phyloP scores from a whole-genome alignment of 805 yeast species.

The Spathaspora passalidarum region DNA sequence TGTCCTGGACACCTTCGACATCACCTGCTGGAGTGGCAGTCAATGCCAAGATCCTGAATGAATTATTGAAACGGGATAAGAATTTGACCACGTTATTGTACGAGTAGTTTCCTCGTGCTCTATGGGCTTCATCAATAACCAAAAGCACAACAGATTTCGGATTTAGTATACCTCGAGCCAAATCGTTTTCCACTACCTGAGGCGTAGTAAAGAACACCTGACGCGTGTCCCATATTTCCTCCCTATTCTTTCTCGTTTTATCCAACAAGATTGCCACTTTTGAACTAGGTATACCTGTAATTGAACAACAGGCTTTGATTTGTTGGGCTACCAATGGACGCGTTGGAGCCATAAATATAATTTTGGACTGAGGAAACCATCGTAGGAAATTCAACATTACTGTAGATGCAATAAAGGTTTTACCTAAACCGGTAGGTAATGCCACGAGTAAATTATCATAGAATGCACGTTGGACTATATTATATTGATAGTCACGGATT shows the following conservation, averaged over 20 bases:
- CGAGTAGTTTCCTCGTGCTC: constrained; percentile 88
- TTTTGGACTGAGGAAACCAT: constrained; percentile 79
- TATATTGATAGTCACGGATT: constrained; percentile 83
- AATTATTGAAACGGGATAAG: constrained; percentile 48
- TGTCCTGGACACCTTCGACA: constrained; percentile 82
- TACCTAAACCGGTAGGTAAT: constrained; percentile 96
- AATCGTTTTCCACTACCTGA: constrained; percentile 90
- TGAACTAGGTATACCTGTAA: constrained; percentile 75
- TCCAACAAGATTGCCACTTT: constrained; percentile 79
- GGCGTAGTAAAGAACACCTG: constrained; percentile 93
- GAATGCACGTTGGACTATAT: constrained; percentile 71
- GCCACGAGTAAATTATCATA: constrained; percentile 79
- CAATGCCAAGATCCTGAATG: constrained; percentile 76
- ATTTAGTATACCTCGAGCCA: constrained; percentile 67
- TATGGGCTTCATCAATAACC: constrained; percentile 94
- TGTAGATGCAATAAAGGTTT: constrained; percentile 92
- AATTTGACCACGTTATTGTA: constrained; percentile 79
- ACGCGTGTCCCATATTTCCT: constrained; percentile 71
- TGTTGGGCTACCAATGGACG: constrained; percentile 96
- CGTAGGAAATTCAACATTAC: constrained; percentile 86
- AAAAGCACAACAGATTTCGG: constrained; percentile 74
- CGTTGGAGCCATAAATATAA: constrained; percentile 96
- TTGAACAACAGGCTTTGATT: constrained; percentile 84
- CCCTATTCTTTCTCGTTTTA: constrained; percentile 55
- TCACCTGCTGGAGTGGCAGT: constrained; percentile 96